Conservation (phyloP, 2,329 filamentous ascomycete species). For the Incumbomyces lentus region DNA sequence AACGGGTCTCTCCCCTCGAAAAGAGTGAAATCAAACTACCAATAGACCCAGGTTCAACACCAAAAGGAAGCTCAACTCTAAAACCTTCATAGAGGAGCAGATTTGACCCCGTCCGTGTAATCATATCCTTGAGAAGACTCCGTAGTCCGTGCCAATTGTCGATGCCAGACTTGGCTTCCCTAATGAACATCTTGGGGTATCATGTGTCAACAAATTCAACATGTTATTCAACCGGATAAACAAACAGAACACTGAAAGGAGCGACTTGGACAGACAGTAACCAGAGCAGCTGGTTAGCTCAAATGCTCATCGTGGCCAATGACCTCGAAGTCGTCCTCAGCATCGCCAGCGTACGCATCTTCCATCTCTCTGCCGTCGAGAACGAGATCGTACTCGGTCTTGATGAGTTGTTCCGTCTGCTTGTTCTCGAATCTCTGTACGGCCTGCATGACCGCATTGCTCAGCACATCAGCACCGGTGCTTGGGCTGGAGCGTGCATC, state of each 20-base stretch:
- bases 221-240: background rate
- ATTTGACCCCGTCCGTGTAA: constrained; percentile 46
- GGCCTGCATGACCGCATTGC: constrained; percentile 46
- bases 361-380: constrained; percentile 29
- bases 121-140: constrained; percentile 50
- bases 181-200: constrained; percentile 21
- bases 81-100: background rate
- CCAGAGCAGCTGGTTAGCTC: constrained; percentile 7
- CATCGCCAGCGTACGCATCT: constrained; percentile 25
- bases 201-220: constrained; percentile 7
- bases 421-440: constrained; percentile 50
- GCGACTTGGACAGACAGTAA: too few species aligned
- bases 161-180: constrained; percentile 17
- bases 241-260: too few species aligned
- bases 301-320: constrained; percentile 27
- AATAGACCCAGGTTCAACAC: constrained; percentile 1
- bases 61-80: constrained; percentile 6
- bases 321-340: constrained; percentile 34
- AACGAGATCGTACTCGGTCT: constrained; percentile 50
- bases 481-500: constrained; percentile 40
- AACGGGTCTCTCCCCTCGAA: too few species aligned
- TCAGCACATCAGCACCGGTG: constrained; percentile 48
- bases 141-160: constrained; percentile 10
- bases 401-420: constrained; percentile 51
- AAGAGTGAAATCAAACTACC: background rate